A percentile compares a stretch with the other conserved stretches of the same genome.
These are phyloP conservation scores for Apiotrichum mycotoxinovorans DNA, from an alignment of 1,284 basidiomycete species.

Conservation along the genomic window DNA sequence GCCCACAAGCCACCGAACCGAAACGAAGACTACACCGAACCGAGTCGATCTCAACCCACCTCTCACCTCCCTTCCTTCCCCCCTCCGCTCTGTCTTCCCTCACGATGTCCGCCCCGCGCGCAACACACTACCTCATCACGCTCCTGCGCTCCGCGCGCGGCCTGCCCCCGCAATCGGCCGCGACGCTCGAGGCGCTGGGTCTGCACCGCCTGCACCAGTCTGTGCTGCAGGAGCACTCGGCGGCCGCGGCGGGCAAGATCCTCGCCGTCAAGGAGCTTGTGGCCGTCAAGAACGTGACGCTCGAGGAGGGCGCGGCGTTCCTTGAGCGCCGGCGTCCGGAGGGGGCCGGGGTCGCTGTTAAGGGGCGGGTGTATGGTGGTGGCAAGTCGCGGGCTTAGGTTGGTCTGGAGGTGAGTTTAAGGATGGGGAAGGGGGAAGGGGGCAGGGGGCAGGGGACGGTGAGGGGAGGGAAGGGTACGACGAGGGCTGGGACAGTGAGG, in stretches of 20 bases:
- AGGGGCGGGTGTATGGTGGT: slow-evolving; percentile 34
- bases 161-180: slow-evolving; percentile 46
- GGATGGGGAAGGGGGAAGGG: not conserved
- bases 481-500: too few species aligned
- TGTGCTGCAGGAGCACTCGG: slow-evolving; percentile 50
- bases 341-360: slow-evolving; percentile 37
- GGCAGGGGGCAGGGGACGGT: not conserved
- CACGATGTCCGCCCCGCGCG: slow-evolving; percentile 12
- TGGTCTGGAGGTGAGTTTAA: not conserved
- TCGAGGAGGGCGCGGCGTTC: slow-evolving; percentile 29
- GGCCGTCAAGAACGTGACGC: slow-evolving; percentile 52
- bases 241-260: slow-evolving; percentile 51
- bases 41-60: not conserved
- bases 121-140: slow-evolving; percentile 53
- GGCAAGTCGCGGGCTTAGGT: slow-evolving; percentile 8
- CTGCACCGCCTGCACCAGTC: slow-evolving; percentile 51
- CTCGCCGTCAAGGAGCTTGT: slow-evolving; percentile 56
- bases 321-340: slow-evolving; percentile 33
- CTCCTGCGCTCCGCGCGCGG: slow-evolving; percentile 54
- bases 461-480: too few species aligned
- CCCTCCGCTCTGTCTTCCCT: not conserved
- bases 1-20: too few species aligned
- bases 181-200: slow-evolving; percentile 51
- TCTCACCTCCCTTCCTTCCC: not conserved
- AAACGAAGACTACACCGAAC: too few species aligned